phyloP scores from a whole-genome alignment of 768 basidiomycete species.

The Hemileccinum impolitum region DNA sequence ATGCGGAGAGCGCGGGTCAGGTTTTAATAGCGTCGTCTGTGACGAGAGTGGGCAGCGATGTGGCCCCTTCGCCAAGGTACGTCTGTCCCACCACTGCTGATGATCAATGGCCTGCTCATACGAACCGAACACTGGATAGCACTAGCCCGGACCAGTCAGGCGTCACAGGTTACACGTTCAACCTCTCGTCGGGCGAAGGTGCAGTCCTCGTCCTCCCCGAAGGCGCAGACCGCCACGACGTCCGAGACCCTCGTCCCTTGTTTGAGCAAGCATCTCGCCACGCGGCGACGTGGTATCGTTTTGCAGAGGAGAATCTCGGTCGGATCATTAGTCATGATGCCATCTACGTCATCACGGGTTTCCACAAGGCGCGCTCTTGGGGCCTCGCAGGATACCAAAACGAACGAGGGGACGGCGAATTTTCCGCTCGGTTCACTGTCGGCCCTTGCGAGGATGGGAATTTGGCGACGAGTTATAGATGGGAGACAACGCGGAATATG shows the following conservation, averaged over 20 bases:
- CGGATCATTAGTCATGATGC: conserved; percentile 29
- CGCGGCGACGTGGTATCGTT: conserved; percentile 31
- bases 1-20: conserved; percentile 11
- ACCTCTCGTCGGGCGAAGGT: conserved; percentile 24
- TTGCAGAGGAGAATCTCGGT: conserved; percentile 25
- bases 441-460: conserved; percentile 4
- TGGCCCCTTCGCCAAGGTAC: conserved; percentile 2
- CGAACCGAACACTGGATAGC: conserved; percentile 1
- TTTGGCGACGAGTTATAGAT: conserved; percentile 9
- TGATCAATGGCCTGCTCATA: not conserved
- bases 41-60: conserved; percentile 2
- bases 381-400: conserved; percentile 24
- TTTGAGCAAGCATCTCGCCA: conserved; percentile 24
- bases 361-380: conserved; percentile 29
- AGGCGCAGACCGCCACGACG: conserved; percentile 27
- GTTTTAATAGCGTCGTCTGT: conserved; percentile 13
- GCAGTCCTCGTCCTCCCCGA: conserved; percentile 34
- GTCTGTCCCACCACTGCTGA: not conserved
- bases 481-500: conserved; percentile 19
- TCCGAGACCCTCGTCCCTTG: conserved; percentile 25
- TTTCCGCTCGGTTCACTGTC: conserved; percentile 16
- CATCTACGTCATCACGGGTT: conserved; percentile 33
- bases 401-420: not conserved
- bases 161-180: conserved; percentile 9
- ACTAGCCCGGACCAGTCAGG: not conserved